These are phyloP conservation scores for Candida frijolesensis DNA, from an alignment of 1,139 yeast species.

Conservation along the genomic window DNA sequence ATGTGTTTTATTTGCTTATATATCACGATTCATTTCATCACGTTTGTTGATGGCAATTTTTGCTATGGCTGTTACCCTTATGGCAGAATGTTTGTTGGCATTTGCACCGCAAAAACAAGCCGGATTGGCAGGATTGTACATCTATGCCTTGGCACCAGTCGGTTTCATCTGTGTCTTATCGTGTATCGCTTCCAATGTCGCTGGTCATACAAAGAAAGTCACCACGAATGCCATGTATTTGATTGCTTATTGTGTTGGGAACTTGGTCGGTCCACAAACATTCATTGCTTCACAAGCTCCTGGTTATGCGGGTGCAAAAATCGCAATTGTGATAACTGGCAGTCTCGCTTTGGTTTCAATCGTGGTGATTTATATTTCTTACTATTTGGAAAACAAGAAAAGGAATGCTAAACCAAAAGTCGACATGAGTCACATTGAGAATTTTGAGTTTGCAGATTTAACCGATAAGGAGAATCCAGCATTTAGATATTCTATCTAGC, in stretches of 20 bases:
- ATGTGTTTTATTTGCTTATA: slow-evolving; percentile 38
- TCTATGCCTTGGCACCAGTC: slow-evolving; percentile 31
- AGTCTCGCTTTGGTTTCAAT: slow-evolving; percentile 26
- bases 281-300: slow-evolving; percentile 59
- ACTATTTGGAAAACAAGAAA: slow-evolving; percentile 27
- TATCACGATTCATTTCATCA: slow-evolving; percentile 29
- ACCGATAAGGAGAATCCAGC: slow-evolving; percentile 69
- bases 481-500: slow-evolving; percentile 47
- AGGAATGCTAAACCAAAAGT: slow-evolving; percentile 23
- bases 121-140: slow-evolving; percentile 45
- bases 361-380: slow-evolving; percentile 29
- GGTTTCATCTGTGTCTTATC: slow-evolving; percentile 52
- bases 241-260: slow-evolving; percentile 68
- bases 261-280: slow-evolving; percentile 72
- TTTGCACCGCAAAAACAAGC: slow-evolving; percentile 40
- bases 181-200: slow-evolving; percentile 57
- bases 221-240: slow-evolving; percentile 61
- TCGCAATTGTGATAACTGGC: slow-evolving; percentile 36
- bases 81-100: slow-evolving; percentile 50
- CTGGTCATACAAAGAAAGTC: slow-evolving; percentile 71
- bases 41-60: slow-evolving; percentile 47
- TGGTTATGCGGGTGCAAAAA: slow-evolving; percentile 47
- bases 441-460: slow-evolving; percentile 60
- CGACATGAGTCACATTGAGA: slow-evolving; percentile 32
- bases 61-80: slow-evolving; percentile 37